A percentile compares a stretch with the other conserved stretches of the same genome.
Conservation (phyloP, 441 rosid genomes). For the Brassica hybrid region DNA sequence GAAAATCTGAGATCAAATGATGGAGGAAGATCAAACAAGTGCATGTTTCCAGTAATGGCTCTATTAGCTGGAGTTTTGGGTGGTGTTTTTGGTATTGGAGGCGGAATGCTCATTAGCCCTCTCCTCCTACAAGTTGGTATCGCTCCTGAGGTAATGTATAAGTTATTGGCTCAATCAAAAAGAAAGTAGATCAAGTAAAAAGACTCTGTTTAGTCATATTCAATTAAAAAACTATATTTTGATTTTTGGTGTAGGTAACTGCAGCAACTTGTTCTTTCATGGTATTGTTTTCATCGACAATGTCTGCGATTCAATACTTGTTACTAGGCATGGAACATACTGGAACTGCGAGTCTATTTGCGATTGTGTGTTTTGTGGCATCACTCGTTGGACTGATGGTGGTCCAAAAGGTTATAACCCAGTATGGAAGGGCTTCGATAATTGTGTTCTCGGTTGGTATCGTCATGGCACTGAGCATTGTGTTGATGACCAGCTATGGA, state of each 20-base stretch:
- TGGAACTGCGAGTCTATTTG: slow-evolving; percentile 50
- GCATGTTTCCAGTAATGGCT: slow-evolving; percentile 77
- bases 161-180: background rate
- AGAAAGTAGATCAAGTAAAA: background rate
- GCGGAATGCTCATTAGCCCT: slow-evolving; percentile 94
- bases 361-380: slow-evolving; percentile 65
- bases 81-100: slow-evolving; percentile 92
- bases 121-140: slow-evolving; percentile 87
- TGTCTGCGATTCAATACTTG: slow-evolving; percentile 85
- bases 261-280: slow-evolving; percentile 95
- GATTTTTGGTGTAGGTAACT: slow-evolving; percentile 45
- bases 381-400: slow-evolving; percentile 49
- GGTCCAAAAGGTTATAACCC: slow-evolving; percentile 53
- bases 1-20: slow-evolving; percentile 34
- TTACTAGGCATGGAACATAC: slow-evolving; percentile 74
- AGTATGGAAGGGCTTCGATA: slow-evolving; percentile 77
- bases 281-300: slow-evolving; percentile 91
- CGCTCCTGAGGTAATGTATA: slow-evolving; percentile 61
- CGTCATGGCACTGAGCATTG: slow-evolving; percentile 73
- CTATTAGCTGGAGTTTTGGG: slow-evolving; percentile 82
- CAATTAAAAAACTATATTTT: background rate
- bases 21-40: slow-evolving; percentile 45
- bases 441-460: slow-evolving; percentile 70
- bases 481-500: slow-evolving; percentile 75
- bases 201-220: background rate